Evolutionary conservation across 192 early-diverging fungal genomes (phyloP).

Genomic region (Irineochytrium annulatum): DNA sequence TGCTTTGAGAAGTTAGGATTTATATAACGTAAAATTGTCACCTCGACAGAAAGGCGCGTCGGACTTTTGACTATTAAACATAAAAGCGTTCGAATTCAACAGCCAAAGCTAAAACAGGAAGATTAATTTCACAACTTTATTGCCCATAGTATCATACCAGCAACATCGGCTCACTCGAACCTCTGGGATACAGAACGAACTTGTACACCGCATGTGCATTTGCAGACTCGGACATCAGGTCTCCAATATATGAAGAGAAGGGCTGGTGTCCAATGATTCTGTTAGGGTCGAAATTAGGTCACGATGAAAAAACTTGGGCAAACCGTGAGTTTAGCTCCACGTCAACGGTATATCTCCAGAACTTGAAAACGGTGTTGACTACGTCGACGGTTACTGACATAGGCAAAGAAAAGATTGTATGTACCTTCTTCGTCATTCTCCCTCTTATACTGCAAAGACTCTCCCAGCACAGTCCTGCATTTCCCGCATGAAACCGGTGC

Average conservation of each 20-base stretch:
- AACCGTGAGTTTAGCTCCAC: constrained; percentile 2
- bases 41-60: background rate
- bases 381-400: background rate
- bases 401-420: background rate
- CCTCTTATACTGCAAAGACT: background rate
- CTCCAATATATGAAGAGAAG: constrained; percentile 23
- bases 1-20: background rate
- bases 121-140: background rate
- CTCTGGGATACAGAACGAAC: constrained; percentile 16
- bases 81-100: constrained; percentile 23
- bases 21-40: constrained; percentile 3
- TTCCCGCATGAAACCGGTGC: background rate
- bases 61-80: background rate
- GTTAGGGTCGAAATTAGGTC: background rate
- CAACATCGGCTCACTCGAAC: constrained; percentile 8
- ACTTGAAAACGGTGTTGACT: constrained; percentile 15
- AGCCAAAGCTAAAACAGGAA: constrained; percentile 27
- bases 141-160: constrained; percentile 15
- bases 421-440: background rate
- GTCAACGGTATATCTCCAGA: constrained; percentile 18
- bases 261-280: constrained; percentile 5
- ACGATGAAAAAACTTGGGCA: constrained; percentile 2
- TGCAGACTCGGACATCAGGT: constrained; percentile 32
- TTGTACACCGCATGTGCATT: constrained; percentile 35
- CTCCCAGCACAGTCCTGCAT: background rate